Conservation (phyloP, 2,329 filamentous ascomycete genomes). For the Lecanicillium sp. region DNA sequence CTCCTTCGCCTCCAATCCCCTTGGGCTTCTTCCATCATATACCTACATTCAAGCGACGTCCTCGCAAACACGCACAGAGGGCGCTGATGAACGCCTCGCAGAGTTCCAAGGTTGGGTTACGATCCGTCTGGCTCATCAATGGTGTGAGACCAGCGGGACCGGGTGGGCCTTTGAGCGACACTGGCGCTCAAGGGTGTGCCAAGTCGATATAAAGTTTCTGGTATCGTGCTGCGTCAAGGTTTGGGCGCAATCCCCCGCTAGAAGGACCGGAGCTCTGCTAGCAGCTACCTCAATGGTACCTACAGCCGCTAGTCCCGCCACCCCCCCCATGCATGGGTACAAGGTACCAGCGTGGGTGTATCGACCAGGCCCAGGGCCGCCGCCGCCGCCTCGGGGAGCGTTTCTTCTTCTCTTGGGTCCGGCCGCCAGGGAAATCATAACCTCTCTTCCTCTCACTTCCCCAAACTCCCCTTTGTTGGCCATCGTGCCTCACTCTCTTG, state of each 20-base stretch:
- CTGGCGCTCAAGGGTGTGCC: conserved; percentile 20
- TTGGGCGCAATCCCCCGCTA: neutral
- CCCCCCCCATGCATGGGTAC: conserved; percentile 24
- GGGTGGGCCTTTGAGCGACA: conserved; percentile 27
- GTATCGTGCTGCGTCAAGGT: conserved; percentile 9
- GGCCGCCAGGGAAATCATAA: conserved; percentile 20
- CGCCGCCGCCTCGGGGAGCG: conserved; percentile 27
- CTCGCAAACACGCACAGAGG: no score
- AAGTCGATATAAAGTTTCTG: conserved; percentile 24
- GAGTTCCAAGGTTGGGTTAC: conserved; percentile 15
- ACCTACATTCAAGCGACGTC: no score
- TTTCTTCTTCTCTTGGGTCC: conserved; percentile 26
- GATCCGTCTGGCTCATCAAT: conserved; percentile 28
- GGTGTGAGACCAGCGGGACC: conserved; percentile 30
- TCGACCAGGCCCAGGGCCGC: conserved; percentile 25
- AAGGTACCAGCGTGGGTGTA: conserved; percentile 21
- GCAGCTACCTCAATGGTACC: conserved; percentile 18
- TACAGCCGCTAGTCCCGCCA: conserved; percentile 20
- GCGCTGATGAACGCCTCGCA: neutral
- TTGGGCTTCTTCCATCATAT: no score
- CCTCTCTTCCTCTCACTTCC: conserved; percentile 10
- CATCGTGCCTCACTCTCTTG: no score
- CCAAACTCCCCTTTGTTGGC: conserved; percentile 5
- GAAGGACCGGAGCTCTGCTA: conserved; percentile 12
- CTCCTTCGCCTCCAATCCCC: no score